A percentile compares a stretch with the other conserved stretches of the same genome.
phyloP scores from a whole-genome alignment of 2,329 filamentous ascomycete species.

The Penicillium sp. region DNA sequence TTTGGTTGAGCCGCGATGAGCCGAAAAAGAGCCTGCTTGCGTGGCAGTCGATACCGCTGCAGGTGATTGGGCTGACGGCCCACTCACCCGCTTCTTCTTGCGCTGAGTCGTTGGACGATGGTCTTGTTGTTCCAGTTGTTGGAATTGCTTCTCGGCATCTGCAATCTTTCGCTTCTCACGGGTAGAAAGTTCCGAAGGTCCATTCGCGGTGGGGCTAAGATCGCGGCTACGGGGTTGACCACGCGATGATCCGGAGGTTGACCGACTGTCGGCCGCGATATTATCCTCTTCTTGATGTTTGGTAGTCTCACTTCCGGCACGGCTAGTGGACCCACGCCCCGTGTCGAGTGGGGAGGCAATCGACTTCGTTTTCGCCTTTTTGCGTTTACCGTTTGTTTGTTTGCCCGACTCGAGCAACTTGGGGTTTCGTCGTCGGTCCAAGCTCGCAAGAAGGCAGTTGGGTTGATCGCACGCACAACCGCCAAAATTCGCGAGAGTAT shows the following conservation, averaged over 20 bases:
- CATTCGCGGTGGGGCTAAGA: conserved; percentile 60
- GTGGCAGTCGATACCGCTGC: conserved; percentile 46
- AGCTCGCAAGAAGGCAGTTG: conserved; percentile 46
- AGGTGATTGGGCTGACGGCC: conserved; percentile 57
- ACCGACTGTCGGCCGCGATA: conserved; percentile 58
- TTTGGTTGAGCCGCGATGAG: conserved; percentile 27
- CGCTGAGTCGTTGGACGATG: conserved; percentile 52
- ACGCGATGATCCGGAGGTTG: conserved; percentile 60
- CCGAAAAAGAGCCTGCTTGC: conserved; percentile 37
- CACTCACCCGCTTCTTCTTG: conserved; percentile 62
- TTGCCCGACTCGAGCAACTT: conserved; percentile 43
- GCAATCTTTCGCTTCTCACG: conserved; percentile 66
- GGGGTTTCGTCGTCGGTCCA: conserved; percentile 48
- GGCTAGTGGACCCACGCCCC: conserved; percentile 58
- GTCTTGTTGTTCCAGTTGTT: conserved; percentile 60
- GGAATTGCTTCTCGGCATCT: conserved; percentile 65
- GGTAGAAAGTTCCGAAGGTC: conserved; percentile 58
- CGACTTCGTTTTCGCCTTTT: conserved; percentile 52
- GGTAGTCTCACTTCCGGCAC: conserved; percentile 62
- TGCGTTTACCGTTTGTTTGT: conserved; percentile 52
- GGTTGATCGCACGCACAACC: conserved; percentile 52
- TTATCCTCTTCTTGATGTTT: conserved; percentile 60
- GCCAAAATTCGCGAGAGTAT: conserved; percentile 54
- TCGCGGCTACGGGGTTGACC: conserved; percentile 63
- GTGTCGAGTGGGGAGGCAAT: conserved; percentile 58